Evolutionary conservation across 352 stramenopile species (phyloP).

Genomic region (Pythium myriotylum): DNA sequence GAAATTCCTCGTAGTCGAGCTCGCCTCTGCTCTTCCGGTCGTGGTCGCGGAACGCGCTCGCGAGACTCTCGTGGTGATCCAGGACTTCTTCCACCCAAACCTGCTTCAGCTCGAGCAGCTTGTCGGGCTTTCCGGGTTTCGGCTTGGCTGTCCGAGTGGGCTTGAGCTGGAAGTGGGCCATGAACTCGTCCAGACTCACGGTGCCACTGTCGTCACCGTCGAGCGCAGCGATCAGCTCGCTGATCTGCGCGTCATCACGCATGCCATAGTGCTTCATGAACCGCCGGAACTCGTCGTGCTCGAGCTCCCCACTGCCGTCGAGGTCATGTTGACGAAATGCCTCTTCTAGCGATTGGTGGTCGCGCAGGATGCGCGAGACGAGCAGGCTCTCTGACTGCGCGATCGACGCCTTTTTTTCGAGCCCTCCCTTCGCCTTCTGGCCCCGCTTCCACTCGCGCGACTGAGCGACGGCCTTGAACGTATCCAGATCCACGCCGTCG

Average conservation of each 20-base stretch:
- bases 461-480: slow-evolving; percentile 27
- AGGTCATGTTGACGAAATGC: slow-evolving; percentile 41
- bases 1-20: slow-evolving; percentile 63
- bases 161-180: slow-evolving; percentile 34
- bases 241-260: slow-evolving; percentile 38
- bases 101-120: slow-evolving; percentile 52
- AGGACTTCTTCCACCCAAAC: slow-evolving; percentile 53
- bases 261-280: slow-evolving; percentile 61
- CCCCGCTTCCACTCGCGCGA: slow-evolving; percentile 24
- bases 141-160: slow-evolving; percentile 12
- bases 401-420: neutral
- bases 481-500: slow-evolving; percentile 26
- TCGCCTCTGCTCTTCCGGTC: slow-evolving; percentile 37
- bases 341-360: slow-evolving; percentile 40
- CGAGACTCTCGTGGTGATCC: slow-evolving; percentile 40
- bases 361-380: slow-evolving; percentile 32
- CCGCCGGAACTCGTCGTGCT: slow-evolving; percentile 49
- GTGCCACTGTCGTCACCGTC: slow-evolving; percentile 41
- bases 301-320: slow-evolving; percentile 46
- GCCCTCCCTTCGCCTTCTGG: neutral
- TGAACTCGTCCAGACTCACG: slow-evolving; percentile 53
- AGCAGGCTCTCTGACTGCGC: slow-evolving; percentile 19
- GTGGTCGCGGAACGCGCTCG: slow-evolving; percentile 48
- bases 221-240: slow-evolving; percentile 40
- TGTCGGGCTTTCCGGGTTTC: slow-evolving; percentile 18